Evolutionary conservation across 2,329 filamentous ascomycete genomes (phyloP).

Genomic region (Hortaea sp.): DNA sequence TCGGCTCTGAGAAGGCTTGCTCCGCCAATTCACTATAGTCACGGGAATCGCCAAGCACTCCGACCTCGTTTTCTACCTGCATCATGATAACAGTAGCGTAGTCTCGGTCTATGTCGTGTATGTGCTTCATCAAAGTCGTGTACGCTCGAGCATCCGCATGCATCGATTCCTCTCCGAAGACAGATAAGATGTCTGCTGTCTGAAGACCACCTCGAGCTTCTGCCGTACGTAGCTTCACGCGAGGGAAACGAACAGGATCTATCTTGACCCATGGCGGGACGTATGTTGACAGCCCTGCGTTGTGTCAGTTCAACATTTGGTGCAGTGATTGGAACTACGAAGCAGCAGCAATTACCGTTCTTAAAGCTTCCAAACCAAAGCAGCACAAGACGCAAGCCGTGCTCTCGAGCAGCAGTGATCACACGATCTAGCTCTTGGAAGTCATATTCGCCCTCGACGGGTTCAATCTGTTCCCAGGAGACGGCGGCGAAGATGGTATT

Average conservation of each 20-base stretch:
- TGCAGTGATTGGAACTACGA: too few species aligned
- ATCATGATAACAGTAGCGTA: conserved; percentile 46
- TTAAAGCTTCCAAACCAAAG: conserved; percentile 35
- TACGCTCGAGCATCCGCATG: conserved; percentile 34
- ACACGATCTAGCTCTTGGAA: conserved; percentile 34
- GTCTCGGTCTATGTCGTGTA: conserved; percentile 35
- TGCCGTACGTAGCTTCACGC: conserved; percentile 18
- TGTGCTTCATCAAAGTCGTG: conserved; percentile 27
- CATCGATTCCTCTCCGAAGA: conserved; percentile 27
- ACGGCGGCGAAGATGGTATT: conserved; percentile 39
- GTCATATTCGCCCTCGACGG: conserved; percentile 33
- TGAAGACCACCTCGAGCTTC: conserved; percentile 12
- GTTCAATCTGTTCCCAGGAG: conserved; percentile 40
- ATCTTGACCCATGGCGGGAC: too few species aligned
- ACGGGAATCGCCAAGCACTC: conserved; percentile 42
- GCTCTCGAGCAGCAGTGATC: conserved; percentile 28
- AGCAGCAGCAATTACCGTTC: too few species aligned
- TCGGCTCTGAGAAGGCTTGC: conserved; percentile 29
- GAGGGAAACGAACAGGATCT: too few species aligned
- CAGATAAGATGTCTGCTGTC: conserved; percentile 25
- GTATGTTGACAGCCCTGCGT: too few species aligned
- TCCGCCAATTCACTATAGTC: conserved; percentile 37
- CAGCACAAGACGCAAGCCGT: conserved; percentile 32
- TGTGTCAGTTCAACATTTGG: too few species aligned
- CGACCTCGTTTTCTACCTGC: conserved; percentile 49